These are phyloP conservation scores for Diaporthe aspalathi DNA, from an alignment of 2,329 filamentous ascomycete genomes.

Conservation along the genomic window DNA sequence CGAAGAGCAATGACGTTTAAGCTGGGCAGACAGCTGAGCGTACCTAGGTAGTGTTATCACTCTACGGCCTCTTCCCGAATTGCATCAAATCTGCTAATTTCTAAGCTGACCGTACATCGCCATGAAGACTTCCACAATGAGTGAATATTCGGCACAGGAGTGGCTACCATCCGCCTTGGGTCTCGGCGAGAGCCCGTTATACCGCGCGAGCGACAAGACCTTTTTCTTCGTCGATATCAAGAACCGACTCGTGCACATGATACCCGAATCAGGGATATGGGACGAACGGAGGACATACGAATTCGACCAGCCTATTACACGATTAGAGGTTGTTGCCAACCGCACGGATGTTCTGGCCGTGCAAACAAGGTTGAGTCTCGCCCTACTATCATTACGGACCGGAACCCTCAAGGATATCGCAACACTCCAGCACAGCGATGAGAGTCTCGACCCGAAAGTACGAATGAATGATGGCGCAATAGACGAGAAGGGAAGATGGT, in stretches of 20 bases:
- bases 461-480: constrained; percentile 45
- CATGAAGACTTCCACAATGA: constrained; percentile 36
- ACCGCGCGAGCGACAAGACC: constrained; percentile 42
- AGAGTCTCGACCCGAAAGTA: constrained; percentile 39
- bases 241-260: constrained; percentile 41
- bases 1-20: constrained; percentile 15
- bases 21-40: background rate
- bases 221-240: constrained; percentile 46
- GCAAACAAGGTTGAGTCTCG: constrained; percentile 42
- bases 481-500: constrained; percentile 42
- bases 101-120: too few species aligned
- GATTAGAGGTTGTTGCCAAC: constrained; percentile 40
- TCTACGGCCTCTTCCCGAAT: background rate
- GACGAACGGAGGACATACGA: constrained; percentile 34
- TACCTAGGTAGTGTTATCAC: background rate
- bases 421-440: constrained; percentile 36
- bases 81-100: too few species aligned
- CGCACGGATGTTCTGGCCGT: constrained; percentile 41
- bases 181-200: constrained; percentile 44
- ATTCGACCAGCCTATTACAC: constrained; percentile 42
- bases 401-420: constrained; percentile 41
- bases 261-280: constrained; percentile 41
- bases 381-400: constrained; percentile 40
- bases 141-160: constrained; percentile 43
- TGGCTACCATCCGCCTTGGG: constrained; percentile 43